Base-by-base conservation (phyloP, 2,329 filamentous ascomycete genomes). In the Chrysoporthe deuterocubensis region DNA sequence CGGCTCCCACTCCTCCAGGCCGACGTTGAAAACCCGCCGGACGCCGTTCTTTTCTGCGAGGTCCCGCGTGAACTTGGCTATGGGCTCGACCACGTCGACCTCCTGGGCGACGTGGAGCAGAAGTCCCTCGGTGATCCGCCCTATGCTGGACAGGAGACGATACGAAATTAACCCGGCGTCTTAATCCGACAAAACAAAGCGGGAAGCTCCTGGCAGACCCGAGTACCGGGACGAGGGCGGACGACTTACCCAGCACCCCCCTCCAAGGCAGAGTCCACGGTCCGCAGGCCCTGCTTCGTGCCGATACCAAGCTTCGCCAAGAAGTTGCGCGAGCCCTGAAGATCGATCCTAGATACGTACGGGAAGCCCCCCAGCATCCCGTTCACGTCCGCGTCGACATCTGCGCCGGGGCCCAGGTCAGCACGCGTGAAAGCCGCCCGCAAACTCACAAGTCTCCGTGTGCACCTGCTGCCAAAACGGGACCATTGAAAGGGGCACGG, bases 11-110 rank as follows among this genome's bases (percentile, higher is more conserved):
- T 86, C 84, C 77, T 97, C 90, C 0, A 97, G 80, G 0, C 93
- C 92, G 1, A 90, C 79, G 71, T 91, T 93, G 79, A 88, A 90
- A 21, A 97, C 84, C 32, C 84, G 80, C 2, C 86, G 81, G 14
- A 89, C 81, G 1, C 91, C 91, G 0, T 87, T 77, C 54, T 84
- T 85, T 0, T 82, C 84, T 2, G 79, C 74, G 1, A 96, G 79
- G 26, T 83, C 81, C 16, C 85, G 83, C 0, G 93, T 94, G 78
- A 97, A 97, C 76, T 94, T 93, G 73, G 84, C 82, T 26, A 97
- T 87, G 0, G 94, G 95, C 81, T 97, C 94, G 43, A 97, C 88
- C 32, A 96, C 84, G 76, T 97, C 94, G 7, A 97, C 90, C 2
- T 84, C 80, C 18, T 87, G 81, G n/a, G 90, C 89, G 1, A 95